Conservation (phyloP, 805 yeast species). For the Teunomyces atbi region DNA sequence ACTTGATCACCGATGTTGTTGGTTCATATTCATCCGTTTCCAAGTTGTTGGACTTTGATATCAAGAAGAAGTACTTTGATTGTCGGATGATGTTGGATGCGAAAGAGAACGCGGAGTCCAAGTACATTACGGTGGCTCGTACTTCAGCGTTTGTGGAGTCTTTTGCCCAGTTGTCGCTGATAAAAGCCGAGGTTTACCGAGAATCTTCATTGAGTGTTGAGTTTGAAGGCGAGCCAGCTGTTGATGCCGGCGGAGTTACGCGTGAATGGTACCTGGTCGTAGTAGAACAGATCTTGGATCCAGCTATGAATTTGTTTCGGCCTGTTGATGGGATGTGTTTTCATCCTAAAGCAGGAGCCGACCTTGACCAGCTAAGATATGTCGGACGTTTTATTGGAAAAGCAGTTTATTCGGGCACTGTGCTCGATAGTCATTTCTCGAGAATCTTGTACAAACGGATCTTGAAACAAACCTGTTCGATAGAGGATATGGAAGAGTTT, state of each 20-base stretch:
- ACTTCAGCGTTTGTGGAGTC: slow-evolving; percentile 92
- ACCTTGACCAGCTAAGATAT: slow-evolving; percentile 90
- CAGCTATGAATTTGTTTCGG: slow-evolving; percentile 86
- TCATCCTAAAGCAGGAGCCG: slow-evolving; percentile 92
- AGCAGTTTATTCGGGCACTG: slow-evolving; percentile 82
- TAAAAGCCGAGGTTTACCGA: slow-evolving; percentile 68
- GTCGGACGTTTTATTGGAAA: slow-evolving; percentile 93
- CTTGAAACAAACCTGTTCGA: slow-evolving; percentile 71
- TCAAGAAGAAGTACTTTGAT: slow-evolving; percentile 81
- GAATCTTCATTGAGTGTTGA: slow-evolving; percentile 69
- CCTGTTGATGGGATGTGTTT: slow-evolving; percentile 90
- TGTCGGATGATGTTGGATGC: slow-evolving; percentile 48
- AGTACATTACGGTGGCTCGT: slow-evolving; percentile 71
- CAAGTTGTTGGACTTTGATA: slow-evolving; percentile 88
- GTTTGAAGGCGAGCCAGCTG: slow-evolving; percentile 91
- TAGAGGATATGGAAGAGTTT: slow-evolving; percentile 90
- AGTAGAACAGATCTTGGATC: slow-evolving; percentile 91
- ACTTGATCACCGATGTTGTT: slow-evolving; percentile 95
- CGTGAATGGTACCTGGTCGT: slow-evolving; percentile 97
- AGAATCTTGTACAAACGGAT: slow-evolving; percentile 90
- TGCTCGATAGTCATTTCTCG: slow-evolving; percentile 90
- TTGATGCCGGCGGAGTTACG: slow-evolving; percentile 98
- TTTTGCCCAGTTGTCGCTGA: slow-evolving; percentile 75
- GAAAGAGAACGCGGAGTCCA: slow-evolving; percentile 41
- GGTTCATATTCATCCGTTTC: slow-evolving; percentile 88